Base-by-base conservation (phyloP, 306 rosid genomes). In the Pyrus pyrifolia region DNA sequence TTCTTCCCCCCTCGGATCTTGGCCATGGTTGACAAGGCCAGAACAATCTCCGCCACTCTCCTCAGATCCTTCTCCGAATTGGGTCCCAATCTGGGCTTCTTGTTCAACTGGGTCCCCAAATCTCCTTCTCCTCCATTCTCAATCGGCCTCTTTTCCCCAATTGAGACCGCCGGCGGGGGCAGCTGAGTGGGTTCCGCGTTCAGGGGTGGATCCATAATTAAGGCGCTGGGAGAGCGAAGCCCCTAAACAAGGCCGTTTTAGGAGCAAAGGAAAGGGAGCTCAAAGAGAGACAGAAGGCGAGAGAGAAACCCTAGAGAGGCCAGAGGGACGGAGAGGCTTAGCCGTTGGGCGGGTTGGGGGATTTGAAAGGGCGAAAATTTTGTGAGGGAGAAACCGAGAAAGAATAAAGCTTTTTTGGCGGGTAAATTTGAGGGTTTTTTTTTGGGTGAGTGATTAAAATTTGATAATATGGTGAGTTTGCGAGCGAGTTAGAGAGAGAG, bases 41-140 rank as follows among this genome's bases (percentile, higher is more conserved):
- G 63, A 66, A 95, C 93, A 84, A 95, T 90, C 89, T 92, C 97
- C 76, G 99, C 99, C 72, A 95, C 98, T 77, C 92, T 81, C 90
- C 83, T 91, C 68, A 90, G 80, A 31, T 81, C 86, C 15, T 53
- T 67, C 21, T 31, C 81, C 4, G 59, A 11, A 8, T 76, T 59
- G 53, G 23, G 60, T 23, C 72, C 90, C 11, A 77, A 60, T 78
- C 86, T 89, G 5, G 92, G 78, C 87, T 78, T 92, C 91, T 92
- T 91, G 60, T 61, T 76, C 55, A 64, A 70, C 22, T 70, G 89
- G 44, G 81, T 74, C 27, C 68, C 88, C 67, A 35, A 30, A 46
- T 77, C 86, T 29, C 9, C 78, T 3, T 42, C 82, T 22, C 67
- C 84, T 11, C 88, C 93, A 51, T 86, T 88, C 85, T 81, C 74